Conservation (phyloP, 352 stramenopile genomes). For the Blastocystis hominis region DNA sequence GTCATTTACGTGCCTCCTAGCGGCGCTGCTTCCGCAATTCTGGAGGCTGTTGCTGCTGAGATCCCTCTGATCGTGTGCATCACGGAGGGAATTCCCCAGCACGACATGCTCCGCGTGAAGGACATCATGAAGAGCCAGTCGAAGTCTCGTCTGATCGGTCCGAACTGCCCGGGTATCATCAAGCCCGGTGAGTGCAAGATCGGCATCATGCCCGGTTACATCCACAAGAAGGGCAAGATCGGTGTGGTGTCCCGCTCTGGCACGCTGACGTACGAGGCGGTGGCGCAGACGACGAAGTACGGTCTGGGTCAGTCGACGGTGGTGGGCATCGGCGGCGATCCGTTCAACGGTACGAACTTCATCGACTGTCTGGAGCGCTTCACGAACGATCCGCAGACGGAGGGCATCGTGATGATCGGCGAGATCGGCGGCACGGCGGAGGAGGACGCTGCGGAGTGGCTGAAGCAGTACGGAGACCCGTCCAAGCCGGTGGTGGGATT, state of each 20-base stretch:
- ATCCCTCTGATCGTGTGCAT: slow-evolving; percentile 87
- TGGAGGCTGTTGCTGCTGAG: slow-evolving; percentile 88
- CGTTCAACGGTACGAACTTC: slow-evolving; percentile 99
- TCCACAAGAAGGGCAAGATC: slow-evolving; percentile 93
- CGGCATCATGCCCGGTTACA: slow-evolving; percentile 99
- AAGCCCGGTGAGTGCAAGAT: slow-evolving; percentile 99
- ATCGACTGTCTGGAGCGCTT: slow-evolving; percentile 98
- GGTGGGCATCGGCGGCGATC: slow-evolving; percentile 96
- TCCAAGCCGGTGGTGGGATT: slow-evolving; percentile 99
- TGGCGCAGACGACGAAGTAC: slow-evolving; percentile 88
- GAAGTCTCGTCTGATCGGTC: slow-evolving; percentile 89
- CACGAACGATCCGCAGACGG: slow-evolving; percentile 93
- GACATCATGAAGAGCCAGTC: slow-evolving; percentile 81
- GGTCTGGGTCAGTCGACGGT: slow-evolving; percentile 94
- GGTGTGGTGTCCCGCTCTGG: slow-evolving; percentile 93
- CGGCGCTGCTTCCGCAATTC: slow-evolving; percentile 92
- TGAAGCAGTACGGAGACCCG: slow-evolving; percentile 87
- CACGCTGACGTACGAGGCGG: slow-evolving; percentile 96
- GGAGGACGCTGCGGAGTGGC: slow-evolving; percentile 94
- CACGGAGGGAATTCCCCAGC: slow-evolving; percentile 96
- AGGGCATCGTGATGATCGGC: slow-evolving; percentile 98
- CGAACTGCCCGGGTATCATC: slow-evolving; percentile 99
- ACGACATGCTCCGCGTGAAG: slow-evolving; percentile 98
- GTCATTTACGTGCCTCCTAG: slow-evolving; percentile 98
- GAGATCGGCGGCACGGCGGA: slow-evolving; percentile 96